These are phyloP conservation scores for Dothidotthia symphoricarpi DNA, from an alignment of 2,329 filamentous ascomycete genomes.

Conservation along the genomic window DNA sequence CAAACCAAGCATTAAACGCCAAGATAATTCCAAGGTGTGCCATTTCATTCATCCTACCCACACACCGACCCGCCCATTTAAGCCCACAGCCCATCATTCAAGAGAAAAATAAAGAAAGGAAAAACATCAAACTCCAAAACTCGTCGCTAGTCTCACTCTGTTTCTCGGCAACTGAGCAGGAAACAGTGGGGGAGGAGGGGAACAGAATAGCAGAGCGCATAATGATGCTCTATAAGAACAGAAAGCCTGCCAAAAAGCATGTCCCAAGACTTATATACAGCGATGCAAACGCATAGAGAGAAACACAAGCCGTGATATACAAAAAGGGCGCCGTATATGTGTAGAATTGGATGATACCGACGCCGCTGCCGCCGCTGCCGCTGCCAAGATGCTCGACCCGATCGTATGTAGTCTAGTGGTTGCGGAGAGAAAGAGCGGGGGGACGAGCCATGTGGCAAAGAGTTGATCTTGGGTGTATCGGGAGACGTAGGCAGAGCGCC, in stretches of 20 bases:
- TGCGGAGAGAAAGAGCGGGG: constrained; percentile 1
- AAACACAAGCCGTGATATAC: constrained; percentile 25
- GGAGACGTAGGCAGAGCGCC: neutral
- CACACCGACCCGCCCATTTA: no score
- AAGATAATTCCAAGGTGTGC: neutral
- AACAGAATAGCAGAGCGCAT: neutral
- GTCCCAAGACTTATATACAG: constrained; percentile 20
- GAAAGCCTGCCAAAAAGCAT: constrained; percentile 7
- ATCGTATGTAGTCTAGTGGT: constrained; percentile 8
- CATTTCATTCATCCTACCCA: neutral
- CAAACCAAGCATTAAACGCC: no score
- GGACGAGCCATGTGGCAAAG: constrained; percentile 1
- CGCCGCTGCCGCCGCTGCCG: constrained; percentile 7
- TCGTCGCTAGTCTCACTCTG: constrained; percentile 1
- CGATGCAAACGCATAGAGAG: constrained; percentile 18
- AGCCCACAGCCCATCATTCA: neutral
- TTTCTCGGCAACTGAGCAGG: neutral
- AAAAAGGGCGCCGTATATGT: constrained; percentile 21
- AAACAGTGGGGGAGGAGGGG: no score
- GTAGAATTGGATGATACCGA: constrained; percentile 9
- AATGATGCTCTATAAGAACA: constrained; percentile 6
- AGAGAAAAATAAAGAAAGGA: no score
- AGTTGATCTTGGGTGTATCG: neutral
- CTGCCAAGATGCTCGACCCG: constrained; percentile 10
- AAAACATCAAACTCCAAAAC: constrained; percentile 11